Conservation (phyloP, 345 rosid species). For the Rubroshorea leprosula region DNA sequence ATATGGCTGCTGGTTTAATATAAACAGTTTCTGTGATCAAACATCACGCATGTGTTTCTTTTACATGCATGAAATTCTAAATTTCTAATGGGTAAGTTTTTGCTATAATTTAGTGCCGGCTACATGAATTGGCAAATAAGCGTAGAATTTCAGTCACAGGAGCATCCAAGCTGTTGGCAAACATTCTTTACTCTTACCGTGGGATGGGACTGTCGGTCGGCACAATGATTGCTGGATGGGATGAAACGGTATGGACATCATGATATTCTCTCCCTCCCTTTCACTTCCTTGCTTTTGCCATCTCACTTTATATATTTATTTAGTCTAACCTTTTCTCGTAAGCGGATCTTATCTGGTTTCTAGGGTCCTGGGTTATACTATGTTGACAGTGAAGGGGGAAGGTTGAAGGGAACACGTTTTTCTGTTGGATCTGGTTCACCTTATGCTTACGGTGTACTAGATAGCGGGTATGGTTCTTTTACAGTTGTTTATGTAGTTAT, state of each 20-base stretch:
- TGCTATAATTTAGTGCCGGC: slow-evolving; percentile 63
- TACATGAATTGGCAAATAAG: slow-evolving; percentile 96
- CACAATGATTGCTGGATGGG: slow-evolving; percentile 99
- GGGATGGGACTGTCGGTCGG: slow-evolving; percentile 99
- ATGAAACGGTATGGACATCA: slow-evolving; percentile 66
- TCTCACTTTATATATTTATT: not conserved
- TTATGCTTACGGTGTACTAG: slow-evolving; percentile 94
- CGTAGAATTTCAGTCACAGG: slow-evolving; percentile 96
- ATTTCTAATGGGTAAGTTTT: slow-evolving; percentile 19
- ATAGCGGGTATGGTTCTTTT: slow-evolving; percentile 60
- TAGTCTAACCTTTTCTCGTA: not conserved
- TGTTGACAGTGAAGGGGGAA: slow-evolving; percentile 98
- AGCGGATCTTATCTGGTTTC: slow-evolving; percentile 1
- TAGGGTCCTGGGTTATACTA: slow-evolving; percentile 98
- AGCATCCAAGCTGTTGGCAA: slow-evolving; percentile 97
- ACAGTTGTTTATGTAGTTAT: not conserved
- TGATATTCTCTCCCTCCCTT: not conserved
- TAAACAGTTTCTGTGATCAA: not conserved
- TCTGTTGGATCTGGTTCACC: slow-evolving; percentile 99
- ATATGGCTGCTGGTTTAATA: no score
- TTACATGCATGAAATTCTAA: not conserved
- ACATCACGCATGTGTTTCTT: not conserved
- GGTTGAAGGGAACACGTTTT: slow-evolving; percentile 88
- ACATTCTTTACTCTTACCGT: slow-evolving; percentile 91
- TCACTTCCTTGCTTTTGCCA: not conserved